Conservation (phyloP, 2,329 filamentous ascomycete species). For the Fusarium chlamydosporum region DNA sequence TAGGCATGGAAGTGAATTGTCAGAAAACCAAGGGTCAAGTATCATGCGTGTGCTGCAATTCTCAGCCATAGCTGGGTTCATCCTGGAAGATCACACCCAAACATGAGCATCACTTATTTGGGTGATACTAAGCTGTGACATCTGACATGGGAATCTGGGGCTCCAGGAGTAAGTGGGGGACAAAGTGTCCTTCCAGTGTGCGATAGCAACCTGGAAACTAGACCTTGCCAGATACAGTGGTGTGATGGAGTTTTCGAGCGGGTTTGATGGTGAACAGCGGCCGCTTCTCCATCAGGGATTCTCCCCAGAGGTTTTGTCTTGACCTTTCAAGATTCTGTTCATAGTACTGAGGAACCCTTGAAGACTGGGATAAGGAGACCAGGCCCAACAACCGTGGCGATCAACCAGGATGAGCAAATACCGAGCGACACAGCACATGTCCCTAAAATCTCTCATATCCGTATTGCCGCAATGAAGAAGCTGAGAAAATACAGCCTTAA, state of each 20-base stretch:
- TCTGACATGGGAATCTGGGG: slow-evolving; percentile 7
- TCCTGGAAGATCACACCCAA: slow-evolving; percentile 12
- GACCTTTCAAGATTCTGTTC: slow-evolving; percentile 5
- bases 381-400: slow-evolving; percentile 23
- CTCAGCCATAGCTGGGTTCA: slow-evolving; percentile 18
- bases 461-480: slow-evolving; percentile 20
- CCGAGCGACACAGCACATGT: slow-evolving; percentile 29
- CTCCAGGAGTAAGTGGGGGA: slow-evolving; percentile 5
- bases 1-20: slow-evolving; percentile 1
- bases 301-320: slow-evolving; percentile 19
- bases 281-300: not conserved
- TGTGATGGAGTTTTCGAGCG: not conserved
- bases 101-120: slow-evolving; percentile 14
- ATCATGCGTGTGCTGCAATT: slow-evolving; percentile 10
- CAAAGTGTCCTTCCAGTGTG: not conserved
- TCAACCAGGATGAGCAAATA: slow-evolving; percentile 35
- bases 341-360: slow-evolving; percentile 11
- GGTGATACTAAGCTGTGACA: slow-evolving; percentile 19
- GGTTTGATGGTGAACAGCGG: not conserved
- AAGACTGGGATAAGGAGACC: slow-evolving; percentile 24
- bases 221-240: not conserved
- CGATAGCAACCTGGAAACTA: not conserved
- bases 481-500: not conserved
- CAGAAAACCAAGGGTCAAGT: slow-evolving; percentile 1
- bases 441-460: slow-evolving; percentile 41